Base-by-base conservation (phyloP, 148 eudicot genomes). In the Rhododendron mucronatum region DNA sequence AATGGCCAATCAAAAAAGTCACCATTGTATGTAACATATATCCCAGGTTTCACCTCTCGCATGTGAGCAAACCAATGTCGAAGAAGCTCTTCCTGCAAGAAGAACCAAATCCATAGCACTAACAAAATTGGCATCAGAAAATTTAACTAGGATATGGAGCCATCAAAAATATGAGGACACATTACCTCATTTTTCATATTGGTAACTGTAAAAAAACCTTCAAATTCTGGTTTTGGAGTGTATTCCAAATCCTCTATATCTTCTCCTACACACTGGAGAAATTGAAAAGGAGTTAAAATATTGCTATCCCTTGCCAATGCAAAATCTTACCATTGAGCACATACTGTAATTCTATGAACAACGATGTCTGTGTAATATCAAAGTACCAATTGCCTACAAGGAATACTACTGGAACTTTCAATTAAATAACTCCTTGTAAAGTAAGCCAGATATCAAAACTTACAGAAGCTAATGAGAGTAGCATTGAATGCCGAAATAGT, bases 1-100 rank as follows among this genome's bases (percentile, higher is more conserved):
- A 97, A 97, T 47, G 99, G 99, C 99, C 99, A 97, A 73, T 97
- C 99, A 88, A 97, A 97, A 91, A 95, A 97, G 90, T 97, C 99
- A 5, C 99, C 99, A 20, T 97, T 97, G 90, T 97, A 97, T 50
- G 99, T 94, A n/a, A 97, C 99, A 91, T 97, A 95, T 84, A 97
- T 94, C 83, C 98, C 97, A 83, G 99, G 99, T 88, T 94, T 94
- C 86, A 93, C 92, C 88, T 93, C 99, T 92, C 88, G 94, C 98
- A 97, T 97, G 82, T 97, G 99, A 59, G 93, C 82, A 91, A 97
- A 95, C 99, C 99, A 97, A 77, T 75, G 83, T 85, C 91, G 89
- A 80, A 97, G 87, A 86, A 97, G 98, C 91, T 89, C 98, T 88
- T 87, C 92, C 99, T 97, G 91, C 67, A 83, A 83, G 23, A 79